Conservation (phyloP, 768 basidiomycete species). For the Sarcodon sp. region DNA sequence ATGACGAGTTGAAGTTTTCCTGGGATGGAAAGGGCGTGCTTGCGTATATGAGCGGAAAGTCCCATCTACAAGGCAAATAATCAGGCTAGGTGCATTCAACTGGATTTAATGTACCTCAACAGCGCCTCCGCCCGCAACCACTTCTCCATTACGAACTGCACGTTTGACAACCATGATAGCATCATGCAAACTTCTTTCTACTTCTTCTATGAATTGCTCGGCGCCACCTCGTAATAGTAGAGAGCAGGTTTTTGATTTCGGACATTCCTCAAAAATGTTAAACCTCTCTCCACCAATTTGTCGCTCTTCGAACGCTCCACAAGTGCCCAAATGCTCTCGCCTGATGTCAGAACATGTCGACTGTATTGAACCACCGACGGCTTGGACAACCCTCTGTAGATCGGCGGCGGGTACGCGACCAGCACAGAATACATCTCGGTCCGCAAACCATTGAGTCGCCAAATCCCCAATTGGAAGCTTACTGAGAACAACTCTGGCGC, state of each 20-base stretch:
- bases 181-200: constrained; percentile 94
- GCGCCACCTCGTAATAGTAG: constrained; percentile 90
- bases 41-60: constrained; percentile 86
- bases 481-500: constrained; percentile 94
- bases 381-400: constrained; percentile 87
- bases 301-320: constrained; percentile 83
- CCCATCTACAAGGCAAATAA: constrained; percentile 60
- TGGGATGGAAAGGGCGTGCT: constrained; percentile 83
- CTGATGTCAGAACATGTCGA: constrained; percentile 91
- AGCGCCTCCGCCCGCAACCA: constrained; percentile 96
- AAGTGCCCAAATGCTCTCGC: constrained; percentile 86
- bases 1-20: constrained; percentile 94
- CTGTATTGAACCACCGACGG: constrained; percentile 90
- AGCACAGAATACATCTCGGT: constrained; percentile 97
- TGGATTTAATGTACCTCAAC: constrained; percentile 54
- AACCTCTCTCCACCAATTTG: constrained; percentile 96
- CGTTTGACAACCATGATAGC: constrained; percentile 99
- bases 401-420: constrained; percentile 88
- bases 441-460: constrained; percentile 98
- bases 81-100: background rate
- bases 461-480: constrained; percentile 98
- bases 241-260: constrained; percentile 92
- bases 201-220: constrained; percentile 98
- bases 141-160: constrained; percentile 88
- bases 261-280: constrained; percentile 89